phyloP scores from a whole-genome alignment of 257 asterid species.

The Solanum sitiens region DNA sequence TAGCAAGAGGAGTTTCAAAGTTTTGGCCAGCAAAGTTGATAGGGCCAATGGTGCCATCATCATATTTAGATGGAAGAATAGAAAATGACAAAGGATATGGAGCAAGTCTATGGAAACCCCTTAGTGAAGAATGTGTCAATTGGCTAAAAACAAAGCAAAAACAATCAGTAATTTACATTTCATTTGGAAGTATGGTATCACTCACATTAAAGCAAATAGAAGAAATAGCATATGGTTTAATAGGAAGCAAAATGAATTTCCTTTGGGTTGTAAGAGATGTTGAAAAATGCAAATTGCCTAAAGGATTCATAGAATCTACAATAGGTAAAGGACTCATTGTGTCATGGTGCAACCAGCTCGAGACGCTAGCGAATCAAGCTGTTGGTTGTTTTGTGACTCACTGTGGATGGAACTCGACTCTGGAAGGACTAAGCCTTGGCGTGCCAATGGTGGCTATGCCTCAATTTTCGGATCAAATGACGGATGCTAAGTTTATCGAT shows the following conservation, averaged over 20 bases:
- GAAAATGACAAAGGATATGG: slow-evolving; percentile 59
- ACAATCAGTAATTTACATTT: slow-evolving; percentile 45
- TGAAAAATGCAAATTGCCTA: slow-evolving; percentile 33
- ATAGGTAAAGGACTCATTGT: slow-evolving; percentile 37
- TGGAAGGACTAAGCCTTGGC: slow-evolving; percentile 48
- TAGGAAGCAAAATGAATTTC: slow-evolving; percentile 18
- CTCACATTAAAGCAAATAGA: slow-evolving; percentile 38
- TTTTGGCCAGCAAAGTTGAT: slow-evolving; percentile 47
- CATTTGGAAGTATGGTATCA: slow-evolving; percentile 69
- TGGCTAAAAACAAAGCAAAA: slow-evolving; percentile 48
- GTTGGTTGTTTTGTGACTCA: slow-evolving; percentile 62
- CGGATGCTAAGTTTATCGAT: slow-evolving; percentile 52
- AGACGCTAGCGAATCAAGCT: slow-evolving; percentile 35
- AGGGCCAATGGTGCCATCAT: slow-evolving; percentile 68
- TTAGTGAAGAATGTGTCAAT: slow-evolving; percentile 28
- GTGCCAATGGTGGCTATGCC: slow-evolving; percentile 64
- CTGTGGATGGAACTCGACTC: slow-evolving; percentile 63
- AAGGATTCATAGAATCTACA: slow-evolving; percentile 11
- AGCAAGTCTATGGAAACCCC: slow-evolving; percentile 71
- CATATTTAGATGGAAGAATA: slow-evolving; percentile 46
- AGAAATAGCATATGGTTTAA: slow-evolving; percentile 34
- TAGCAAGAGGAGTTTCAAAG: slow-evolving; percentile 25
- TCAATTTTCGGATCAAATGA: slow-evolving; percentile 62
- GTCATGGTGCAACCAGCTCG: slow-evolving; percentile 69
- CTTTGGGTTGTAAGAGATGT: slow-evolving; percentile 59